Evolutionary conservation across 805 yeast species (phyloP), one percentile per base, ranked within the genome.

Genomic region (Candida sithepensis): DNA sequence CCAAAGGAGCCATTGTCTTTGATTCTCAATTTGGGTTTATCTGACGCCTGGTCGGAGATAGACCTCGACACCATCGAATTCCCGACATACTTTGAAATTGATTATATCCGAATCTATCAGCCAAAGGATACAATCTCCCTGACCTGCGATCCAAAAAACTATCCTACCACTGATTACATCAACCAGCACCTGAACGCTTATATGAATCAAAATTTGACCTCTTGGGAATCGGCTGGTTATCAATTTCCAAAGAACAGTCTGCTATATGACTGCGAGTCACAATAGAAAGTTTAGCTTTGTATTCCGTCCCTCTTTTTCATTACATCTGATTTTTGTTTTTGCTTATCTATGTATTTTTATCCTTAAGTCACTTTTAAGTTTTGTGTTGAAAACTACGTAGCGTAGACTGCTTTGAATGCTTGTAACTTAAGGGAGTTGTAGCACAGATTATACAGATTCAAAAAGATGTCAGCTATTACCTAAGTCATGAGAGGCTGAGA

Each of bases 1-100:
- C 75, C 90, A 28, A 80, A 82, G 61, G 96, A 88, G 61, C 96
- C 96, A 50, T 86, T 89, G 95, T 74, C 90, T 1, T 71, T 89
- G 21, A 70, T 88, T 49, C 64, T 89, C 72, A 89, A 89, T 64
- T 69, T 89, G 68, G 96, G 95, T 68, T 66, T 89, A 38, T 88
- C 96, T 14, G 82, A 68, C 39, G 45, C 70, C 21, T 73, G 78
- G 78, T 66, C 70, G 0, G 60, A 61, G 37, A 66, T 73, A 22
- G 71, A 73, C 48, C 66, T 68, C 64, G 55, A 58, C 0, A 46
- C 68, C 4, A 47, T 73, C 3, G 40, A 50, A n/a, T 67, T 71
- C 51, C 77, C 77, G 3, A 63, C 64, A 4, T 56, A 56, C 18
- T 54, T 73, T 54, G 61, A 65, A 23, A 59, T 73, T 26, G 76